Evolutionary conservation across 345 rosid species (phyloP).

Genomic region (Brassica carinata): DNA sequence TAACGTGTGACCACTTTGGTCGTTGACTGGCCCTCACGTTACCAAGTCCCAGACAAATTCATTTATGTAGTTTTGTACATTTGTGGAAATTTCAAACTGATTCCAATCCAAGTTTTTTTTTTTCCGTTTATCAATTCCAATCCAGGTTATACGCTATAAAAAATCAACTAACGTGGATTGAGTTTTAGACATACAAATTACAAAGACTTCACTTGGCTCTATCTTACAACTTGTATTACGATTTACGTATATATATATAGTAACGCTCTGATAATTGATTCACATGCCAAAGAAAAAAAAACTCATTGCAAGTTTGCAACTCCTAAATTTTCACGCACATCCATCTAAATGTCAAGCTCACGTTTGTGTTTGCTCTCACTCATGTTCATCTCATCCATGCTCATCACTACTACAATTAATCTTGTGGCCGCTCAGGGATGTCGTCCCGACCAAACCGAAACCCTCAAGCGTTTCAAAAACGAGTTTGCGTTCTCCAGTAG

Average conservation of each 20-base stretch:
- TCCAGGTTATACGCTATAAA: not conserved
- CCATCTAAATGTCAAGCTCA: conserved; percentile 12
- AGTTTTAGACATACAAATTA: not conserved
- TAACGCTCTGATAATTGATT: not conserved
- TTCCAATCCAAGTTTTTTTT: not conserved
- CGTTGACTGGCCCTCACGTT: no score
- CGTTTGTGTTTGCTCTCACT: conserved; percentile 19
- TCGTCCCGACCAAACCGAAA: conserved; percentile 32
- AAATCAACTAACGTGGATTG: not conserved
- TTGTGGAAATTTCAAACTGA: not conserved
- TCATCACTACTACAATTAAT: not conserved
- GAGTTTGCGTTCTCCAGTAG: conserved; percentile 28
- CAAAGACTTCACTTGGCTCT: not conserved
- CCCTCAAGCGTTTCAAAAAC: conserved; percentile 19
- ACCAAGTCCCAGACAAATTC: not conserved
- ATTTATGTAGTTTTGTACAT: not conserved
- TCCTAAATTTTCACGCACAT: not conserved
- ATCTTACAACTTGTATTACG: not conserved
- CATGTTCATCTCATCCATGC: not conserved
- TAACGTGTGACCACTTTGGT: no score
- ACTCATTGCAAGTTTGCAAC: not conserved
- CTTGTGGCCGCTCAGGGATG: conserved; percentile 19
- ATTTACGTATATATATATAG: not conserved
- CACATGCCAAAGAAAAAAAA: not conserved
- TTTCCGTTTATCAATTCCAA: no score